phyloP scores from a whole-genome alignment of 2,329 filamentous ascomycete species.

The Nigrograna mackinnonii region DNA sequence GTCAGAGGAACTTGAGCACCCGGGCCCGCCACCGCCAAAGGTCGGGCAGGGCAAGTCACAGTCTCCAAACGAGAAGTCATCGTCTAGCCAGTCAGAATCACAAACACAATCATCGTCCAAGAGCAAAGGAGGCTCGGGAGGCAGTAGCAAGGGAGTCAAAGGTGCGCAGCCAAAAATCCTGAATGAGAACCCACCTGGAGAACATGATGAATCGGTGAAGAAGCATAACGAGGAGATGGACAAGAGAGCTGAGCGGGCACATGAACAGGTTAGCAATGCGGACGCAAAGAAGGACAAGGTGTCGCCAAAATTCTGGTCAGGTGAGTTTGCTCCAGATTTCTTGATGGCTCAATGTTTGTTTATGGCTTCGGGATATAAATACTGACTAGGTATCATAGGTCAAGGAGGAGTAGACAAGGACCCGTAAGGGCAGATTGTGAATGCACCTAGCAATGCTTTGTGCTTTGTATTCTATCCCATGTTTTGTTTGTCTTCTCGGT shows the following conservation, averaged over 20 bases:
- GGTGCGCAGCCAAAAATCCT: conserved; percentile 50
- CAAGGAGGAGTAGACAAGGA: conserved; percentile 29
- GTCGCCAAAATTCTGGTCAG: conserved; percentile 42
- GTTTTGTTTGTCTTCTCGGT: no score
- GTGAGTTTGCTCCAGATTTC: conserved; percentile 22
- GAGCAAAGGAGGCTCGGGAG: not conserved
- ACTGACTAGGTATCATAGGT: conserved; percentile 18
- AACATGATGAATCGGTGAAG: conserved; percentile 40
- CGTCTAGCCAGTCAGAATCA: conserved; percentile 12
- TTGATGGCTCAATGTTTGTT: not conserved
- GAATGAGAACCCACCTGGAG: conserved; percentile 35
- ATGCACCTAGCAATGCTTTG: not conserved
- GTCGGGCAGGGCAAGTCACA: conserved; percentile 39
- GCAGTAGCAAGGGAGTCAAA: conserved; percentile 19
- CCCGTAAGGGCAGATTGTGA: conserved; percentile 15
- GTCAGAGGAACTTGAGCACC: conserved; percentile 47
- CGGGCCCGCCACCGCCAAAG: conserved; percentile 48
- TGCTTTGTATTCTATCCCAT: not conserved
- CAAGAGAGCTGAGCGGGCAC: conserved; percentile 44
- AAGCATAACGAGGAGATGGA: conserved; percentile 51
- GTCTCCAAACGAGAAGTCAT: conserved; percentile 30
- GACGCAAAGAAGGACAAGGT: conserved; percentile 47
- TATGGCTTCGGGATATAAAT: not conserved
- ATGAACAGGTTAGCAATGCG: conserved; percentile 40
- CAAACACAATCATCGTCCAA: not conserved